phyloP scores from a whole-genome alignment of 768 basidiomycete genomes.

The Kwoniella botswanensis region DNA sequence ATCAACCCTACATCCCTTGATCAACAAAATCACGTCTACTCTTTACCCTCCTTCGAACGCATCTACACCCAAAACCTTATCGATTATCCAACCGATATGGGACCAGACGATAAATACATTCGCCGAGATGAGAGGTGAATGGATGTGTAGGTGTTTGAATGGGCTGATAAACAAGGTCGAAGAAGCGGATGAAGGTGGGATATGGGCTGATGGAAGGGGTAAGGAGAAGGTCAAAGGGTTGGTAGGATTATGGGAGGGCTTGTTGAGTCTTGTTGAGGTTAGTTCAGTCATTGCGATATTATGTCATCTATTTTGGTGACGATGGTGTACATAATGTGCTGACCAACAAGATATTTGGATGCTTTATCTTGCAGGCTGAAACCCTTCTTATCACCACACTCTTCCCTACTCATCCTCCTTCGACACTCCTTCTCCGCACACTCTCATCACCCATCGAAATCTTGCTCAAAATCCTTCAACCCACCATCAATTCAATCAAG shows the following conservation, averaged over 20 bases:
- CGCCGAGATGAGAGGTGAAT: slow-evolving; percentile 40
- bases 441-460: slow-evolving; percentile 21
- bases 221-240: slow-evolving; percentile 44
- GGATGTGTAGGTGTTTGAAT: slow-evolving; percentile 35
- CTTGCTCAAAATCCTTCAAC: slow-evolving; percentile 30
- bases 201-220: slow-evolving; percentile 45
- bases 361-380: slow-evolving; percentile 41
- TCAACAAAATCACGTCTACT: slow-evolving; percentile 25
- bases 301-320: too few species aligned
- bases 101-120: slow-evolving; percentile 26
- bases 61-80: slow-evolving; percentile 31
- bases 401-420: slow-evolving; percentile 41
- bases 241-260: slow-evolving; percentile 40
- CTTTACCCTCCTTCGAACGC: slow-evolving; percentile 14
- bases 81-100: slow-evolving; percentile 29
- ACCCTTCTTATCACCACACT: slow-evolving; percentile 47
- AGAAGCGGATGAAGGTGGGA: slow-evolving; percentile 48
- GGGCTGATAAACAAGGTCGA: slow-evolving; percentile 46
- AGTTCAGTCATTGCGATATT: slow-evolving; percentile 11
- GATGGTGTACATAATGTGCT: too few species aligned
- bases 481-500: slow-evolving; percentile 48
- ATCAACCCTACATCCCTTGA: slow-evolving; percentile 35
- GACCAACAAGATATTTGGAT: too few species aligned
- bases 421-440: slow-evolving; percentile 30
- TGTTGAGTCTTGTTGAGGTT: slow-evolving; percentile 50